Evolutionary conservation across 371 early-diverging fungal genomes (phyloP).

Genomic region (Mortierella sp.): DNA sequence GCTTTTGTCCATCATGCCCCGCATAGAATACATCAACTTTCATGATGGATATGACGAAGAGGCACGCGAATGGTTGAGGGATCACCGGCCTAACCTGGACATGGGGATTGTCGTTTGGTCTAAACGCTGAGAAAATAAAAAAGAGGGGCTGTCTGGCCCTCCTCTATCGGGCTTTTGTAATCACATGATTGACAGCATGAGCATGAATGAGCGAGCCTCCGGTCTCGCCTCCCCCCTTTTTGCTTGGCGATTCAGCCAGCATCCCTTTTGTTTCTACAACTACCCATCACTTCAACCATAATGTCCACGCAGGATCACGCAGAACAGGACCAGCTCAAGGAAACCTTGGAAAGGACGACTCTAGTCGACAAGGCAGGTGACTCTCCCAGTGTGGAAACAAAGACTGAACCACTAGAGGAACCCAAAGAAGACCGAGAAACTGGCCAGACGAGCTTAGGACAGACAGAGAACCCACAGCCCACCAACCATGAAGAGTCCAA

Average conservation of each 20-base stretch:
- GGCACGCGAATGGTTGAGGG: conserved; percentile 3
- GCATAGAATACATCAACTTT: neutral
- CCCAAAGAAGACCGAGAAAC: neutral
- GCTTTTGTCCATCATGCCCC: neutral
- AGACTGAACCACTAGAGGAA: neutral
- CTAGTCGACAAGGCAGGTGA: neutral
- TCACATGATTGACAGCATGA: too few species aligned
- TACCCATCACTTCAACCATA: too few species aligned
- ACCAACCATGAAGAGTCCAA: too few species aligned
- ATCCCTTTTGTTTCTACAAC: too few species aligned
- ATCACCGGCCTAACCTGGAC: neutral
- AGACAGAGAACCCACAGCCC: too few species aligned
- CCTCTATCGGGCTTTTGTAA: too few species aligned
- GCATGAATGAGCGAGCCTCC: too few species aligned
- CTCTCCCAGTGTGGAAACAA: neutral
- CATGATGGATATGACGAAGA: conserved; percentile 1
- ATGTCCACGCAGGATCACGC: conserved; percentile 25
- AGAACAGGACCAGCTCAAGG: conserved; percentile 12
- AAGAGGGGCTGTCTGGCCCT: too few species aligned
- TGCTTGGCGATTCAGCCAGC: too few species aligned
- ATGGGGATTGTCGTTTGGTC: neutral
- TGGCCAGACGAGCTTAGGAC: too few species aligned
- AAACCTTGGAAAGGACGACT: neutral
- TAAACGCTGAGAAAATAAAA: too few species aligned
- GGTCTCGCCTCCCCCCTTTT: too few species aligned